A percentile compares a stretch with the other conserved stretches of the same genome.
These are phyloP conservation scores for Neospora caninum DNA, from an alignment of 169 alveolate genomes.

Conservation along the genomic window DNA sequence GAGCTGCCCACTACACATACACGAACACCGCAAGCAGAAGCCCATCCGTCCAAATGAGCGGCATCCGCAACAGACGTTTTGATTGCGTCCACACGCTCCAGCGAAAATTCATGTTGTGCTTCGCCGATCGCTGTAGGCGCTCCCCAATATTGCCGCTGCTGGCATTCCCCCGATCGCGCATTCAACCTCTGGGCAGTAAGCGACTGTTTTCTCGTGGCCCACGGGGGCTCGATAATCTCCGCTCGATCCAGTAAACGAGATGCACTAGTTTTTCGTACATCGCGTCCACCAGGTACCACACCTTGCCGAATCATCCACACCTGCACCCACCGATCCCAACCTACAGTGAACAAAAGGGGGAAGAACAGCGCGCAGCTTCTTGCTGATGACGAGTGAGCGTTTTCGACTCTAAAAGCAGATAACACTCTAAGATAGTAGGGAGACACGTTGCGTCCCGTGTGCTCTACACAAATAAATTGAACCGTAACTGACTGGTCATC, in stretches of 20 bases:
- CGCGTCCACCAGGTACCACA: neutral
- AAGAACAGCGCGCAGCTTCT: neutral
- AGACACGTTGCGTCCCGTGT: neutral
- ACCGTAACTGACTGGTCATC: slow-evolving; percentile 33
- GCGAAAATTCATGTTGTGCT: neutral
- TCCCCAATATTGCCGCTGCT: slow-evolving; percentile 13
- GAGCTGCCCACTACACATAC: slow-evolving; percentile 14
- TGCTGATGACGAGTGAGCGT: slow-evolving; percentile 33
- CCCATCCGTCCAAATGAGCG: neutral
- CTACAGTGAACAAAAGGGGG: slow-evolving; percentile 22
- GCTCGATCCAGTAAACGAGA: neutral
- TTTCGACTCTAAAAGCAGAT: neutral
- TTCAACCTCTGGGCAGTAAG: neutral
- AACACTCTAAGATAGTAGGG: neutral
- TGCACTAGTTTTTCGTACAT: neutral
- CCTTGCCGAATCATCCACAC: neutral
- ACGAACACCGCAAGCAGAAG: neutral
- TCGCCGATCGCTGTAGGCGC: neutral
- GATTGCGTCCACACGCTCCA: slow-evolving; percentile 1
- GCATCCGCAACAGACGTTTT: slow-evolving; percentile 27
- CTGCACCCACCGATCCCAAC: slow-evolving; percentile 34
- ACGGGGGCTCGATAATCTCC: neutral
- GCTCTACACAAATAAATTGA: neutral
- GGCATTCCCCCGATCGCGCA: neutral
- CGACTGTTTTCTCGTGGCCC: neutral